Percentiles rank a stretch among this genome's conserved stretches.
phyloP scores from a whole-genome alignment of 805 yeast species.

The Maudiozyma bulderi region DNA sequence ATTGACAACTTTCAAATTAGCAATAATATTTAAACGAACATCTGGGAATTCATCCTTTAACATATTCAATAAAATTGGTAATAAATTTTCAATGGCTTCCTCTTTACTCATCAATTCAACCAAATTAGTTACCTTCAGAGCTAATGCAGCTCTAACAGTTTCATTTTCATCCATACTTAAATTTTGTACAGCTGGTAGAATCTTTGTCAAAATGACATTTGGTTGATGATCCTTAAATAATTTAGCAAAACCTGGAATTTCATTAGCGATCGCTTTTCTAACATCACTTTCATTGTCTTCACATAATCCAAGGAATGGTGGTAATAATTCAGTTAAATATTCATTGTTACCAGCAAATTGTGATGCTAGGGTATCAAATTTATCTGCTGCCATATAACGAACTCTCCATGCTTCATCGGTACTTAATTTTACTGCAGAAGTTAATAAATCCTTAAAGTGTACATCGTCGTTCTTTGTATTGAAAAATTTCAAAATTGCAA shows the following conservation, averaged over 20 bases:
- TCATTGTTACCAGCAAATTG: constrained; percentile 50
- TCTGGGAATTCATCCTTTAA: constrained; percentile 94
- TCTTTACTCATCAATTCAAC: constrained; percentile 83
- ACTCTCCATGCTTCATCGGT: constrained; percentile 96
- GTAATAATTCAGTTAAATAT: constrained; percentile 41
- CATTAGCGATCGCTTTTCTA: constrained; percentile 87
- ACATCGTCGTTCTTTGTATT: constrained; percentile 46
- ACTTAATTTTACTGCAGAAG: constrained; percentile 59
- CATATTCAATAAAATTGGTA: constrained; percentile 89
- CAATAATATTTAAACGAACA: constrained; percentile 87
- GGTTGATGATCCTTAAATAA: constrained; percentile 35
- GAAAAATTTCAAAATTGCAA: constrained; percentile 67
- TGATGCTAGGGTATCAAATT: constrained; percentile 63
- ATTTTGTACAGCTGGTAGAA: constrained; percentile 75
- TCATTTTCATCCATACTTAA: constrained; percentile 88
- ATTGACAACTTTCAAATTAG: constrained; percentile 83
- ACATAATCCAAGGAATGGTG: constrained; percentile 65
- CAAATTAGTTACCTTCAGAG: constrained; percentile 75
- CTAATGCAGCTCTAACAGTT: constrained; percentile 86
- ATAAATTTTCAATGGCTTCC: constrained; percentile 65
- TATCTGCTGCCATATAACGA: constrained; percentile 95
- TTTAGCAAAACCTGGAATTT: constrained; percentile 65
- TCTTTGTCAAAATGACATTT: constrained; percentile 50
- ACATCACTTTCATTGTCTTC: constrained; percentile 95
- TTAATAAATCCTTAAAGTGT: constrained; percentile 54